phyloP scores from a whole-genome alignment of 2,329 filamentous ascomycete species.

The Raffaelea albimanens region DNA sequence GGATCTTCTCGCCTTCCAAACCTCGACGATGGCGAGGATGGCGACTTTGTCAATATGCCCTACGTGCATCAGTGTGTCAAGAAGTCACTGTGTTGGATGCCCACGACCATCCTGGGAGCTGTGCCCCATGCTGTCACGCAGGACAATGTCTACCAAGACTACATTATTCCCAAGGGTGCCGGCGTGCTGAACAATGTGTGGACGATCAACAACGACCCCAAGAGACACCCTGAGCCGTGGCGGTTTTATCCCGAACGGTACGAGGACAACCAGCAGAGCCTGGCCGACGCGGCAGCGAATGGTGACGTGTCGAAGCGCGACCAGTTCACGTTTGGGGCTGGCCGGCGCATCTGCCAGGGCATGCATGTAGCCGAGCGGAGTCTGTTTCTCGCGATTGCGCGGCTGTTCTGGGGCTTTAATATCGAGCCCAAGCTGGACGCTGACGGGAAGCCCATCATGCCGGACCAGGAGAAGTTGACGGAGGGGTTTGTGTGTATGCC shows the following conservation, averaged over 20 bases:
- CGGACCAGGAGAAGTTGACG: neutral
- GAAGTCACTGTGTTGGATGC: constrained; percentile 35
- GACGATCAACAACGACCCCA: constrained; percentile 36
- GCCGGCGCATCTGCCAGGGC: constrained; percentile 48
- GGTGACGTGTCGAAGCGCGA: constrained; percentile 30
- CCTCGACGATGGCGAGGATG: constrained; percentile 18
- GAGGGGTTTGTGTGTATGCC: neutral
- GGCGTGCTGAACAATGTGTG: constrained; percentile 30
- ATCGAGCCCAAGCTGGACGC: neutral
- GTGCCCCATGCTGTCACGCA: constrained; percentile 30
- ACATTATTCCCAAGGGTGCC: constrained; percentile 34
- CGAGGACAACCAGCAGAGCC: constrained; percentile 15
- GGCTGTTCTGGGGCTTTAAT: constrained; percentile 37
- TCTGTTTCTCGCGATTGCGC: constrained; percentile 36
- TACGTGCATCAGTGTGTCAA: constrained; percentile 33
- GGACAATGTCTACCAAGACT: constrained; percentile 33
- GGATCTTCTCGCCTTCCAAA: constrained; percentile 27
- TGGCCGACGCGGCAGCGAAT: constrained; percentile 18
- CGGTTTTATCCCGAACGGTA: constrained; percentile 33
- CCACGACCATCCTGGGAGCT: constrained; percentile 25
- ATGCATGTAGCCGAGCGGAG: constrained; percentile 42
- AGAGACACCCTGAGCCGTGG: constrained; percentile 28
- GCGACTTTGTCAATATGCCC: constrained; percentile 28
- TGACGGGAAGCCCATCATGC: neutral
- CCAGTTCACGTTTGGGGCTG: constrained; percentile 45